phyloP scores from a whole-genome alignment of 257 asterid genomes.

The Nicotiana paniculata region DNA sequence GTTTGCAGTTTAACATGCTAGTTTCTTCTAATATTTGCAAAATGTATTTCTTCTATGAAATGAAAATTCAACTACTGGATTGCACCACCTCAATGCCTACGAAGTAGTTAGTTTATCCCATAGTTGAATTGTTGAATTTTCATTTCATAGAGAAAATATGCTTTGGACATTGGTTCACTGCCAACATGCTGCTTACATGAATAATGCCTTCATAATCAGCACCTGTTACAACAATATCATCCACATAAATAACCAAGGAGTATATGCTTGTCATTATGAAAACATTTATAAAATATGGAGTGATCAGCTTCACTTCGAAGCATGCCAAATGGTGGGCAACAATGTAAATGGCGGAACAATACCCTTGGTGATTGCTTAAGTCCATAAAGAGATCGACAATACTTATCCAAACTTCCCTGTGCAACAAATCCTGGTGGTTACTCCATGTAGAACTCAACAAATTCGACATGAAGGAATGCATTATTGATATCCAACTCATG shows the following conservation, averaged over 20 bases:
- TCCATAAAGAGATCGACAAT: neutral
- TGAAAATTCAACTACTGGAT: neutral
- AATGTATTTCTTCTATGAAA: neutral
- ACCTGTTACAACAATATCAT: neutral
- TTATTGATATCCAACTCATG: no score
- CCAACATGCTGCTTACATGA: neutral
- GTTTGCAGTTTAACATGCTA: neutral
- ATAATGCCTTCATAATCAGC: neutral
- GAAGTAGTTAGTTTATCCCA: neutral
- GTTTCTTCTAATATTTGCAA: neutral
- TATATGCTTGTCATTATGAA: neutral
- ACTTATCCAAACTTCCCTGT: no score
- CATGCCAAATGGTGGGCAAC: neutral
- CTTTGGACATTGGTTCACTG: neutral
- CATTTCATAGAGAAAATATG: no score
- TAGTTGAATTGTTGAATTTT: no score
- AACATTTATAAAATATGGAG: neutral
- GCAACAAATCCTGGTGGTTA: no score
- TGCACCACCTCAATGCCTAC: neutral
- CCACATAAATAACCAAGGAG: neutral
- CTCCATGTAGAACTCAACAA: no score
- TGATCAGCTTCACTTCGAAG: neutral
- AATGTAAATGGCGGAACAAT: neutral
- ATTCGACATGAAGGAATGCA: no score
- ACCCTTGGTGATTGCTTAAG: neutral